These are phyloP conservation scores for Pseudophaeomoniella oleicola DNA, from an alignment of 2,329 filamentous ascomycete species.

Conservation along the genomic window DNA sequence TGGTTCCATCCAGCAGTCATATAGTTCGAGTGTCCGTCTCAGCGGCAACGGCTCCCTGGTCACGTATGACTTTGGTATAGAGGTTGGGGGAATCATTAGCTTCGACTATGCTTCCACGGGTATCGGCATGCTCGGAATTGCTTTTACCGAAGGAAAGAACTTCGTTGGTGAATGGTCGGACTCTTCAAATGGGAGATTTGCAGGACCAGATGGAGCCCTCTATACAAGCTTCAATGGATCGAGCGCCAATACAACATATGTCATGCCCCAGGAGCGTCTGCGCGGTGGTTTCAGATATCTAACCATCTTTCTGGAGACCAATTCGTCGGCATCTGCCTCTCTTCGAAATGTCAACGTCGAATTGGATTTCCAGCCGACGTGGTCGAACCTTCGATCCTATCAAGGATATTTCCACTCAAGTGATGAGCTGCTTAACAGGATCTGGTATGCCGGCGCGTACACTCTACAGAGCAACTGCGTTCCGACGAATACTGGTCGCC, in stretches of 20 bases:
- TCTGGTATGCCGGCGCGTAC: slow-evolving; percentile 43
- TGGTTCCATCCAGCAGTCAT: no score
- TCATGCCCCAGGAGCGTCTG: slow-evolving; percentile 22
- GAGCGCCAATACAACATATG: slow-evolving; percentile 26
- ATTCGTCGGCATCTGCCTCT: slow-evolving; percentile 19
- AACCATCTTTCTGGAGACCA: slow-evolving; percentile 23
- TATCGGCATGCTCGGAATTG: slow-evolving; percentile 20
- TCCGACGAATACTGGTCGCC: slow-evolving; percentile 21
- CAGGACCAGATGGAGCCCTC: slow-evolving; percentile 31
- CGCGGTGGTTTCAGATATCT: slow-evolving; percentile 31
- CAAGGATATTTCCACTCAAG: slow-evolving; percentile 38
- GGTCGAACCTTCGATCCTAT: slow-evolving; percentile 36
- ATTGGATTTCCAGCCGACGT: slow-evolving; percentile 31
- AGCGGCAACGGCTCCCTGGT: no score
- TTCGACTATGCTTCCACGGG: slow-evolving; percentile 25
- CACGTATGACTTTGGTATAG: slow-evolving; percentile 44
- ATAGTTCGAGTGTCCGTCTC: no score
- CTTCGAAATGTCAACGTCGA: slow-evolving; percentile 23
- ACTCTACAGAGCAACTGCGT: slow-evolving; percentile 34
- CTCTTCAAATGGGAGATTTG: slow-evolving; percentile 32
- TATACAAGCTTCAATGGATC: slow-evolving; percentile 24
- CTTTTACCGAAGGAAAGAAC: slow-evolving; percentile 35
- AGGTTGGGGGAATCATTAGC: slow-evolving; percentile 42
- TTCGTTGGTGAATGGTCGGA: slow-evolving; percentile 37
- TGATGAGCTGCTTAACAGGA: slow-evolving; percentile 37